Conservation (phyloP, 148 eudicot genomes). For the Salicornia ramosissima region DNA sequence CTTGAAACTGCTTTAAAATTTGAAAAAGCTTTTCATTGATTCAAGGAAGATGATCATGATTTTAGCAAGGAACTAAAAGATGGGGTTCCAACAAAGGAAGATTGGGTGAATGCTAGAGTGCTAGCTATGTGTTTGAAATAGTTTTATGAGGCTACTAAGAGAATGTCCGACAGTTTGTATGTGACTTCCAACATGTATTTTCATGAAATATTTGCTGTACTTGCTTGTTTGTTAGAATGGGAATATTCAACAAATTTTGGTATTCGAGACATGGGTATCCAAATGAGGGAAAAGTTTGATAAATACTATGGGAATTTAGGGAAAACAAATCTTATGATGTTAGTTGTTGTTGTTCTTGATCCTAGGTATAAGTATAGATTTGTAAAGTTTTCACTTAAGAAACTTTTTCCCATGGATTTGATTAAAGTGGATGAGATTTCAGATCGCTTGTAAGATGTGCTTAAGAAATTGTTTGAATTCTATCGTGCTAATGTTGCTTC, state of each 20-base stretch:
- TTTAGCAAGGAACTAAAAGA: not conserved
- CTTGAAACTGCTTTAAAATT: conserved; percentile 1
- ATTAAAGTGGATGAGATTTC: not conserved
- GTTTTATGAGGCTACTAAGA: not conserved
- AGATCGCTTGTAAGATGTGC: not conserved
- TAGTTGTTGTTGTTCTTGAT: conserved; percentile 3
- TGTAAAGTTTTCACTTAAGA: not conserved
- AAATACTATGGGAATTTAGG: not conserved
- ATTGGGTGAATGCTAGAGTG: conserved; percentile 3
- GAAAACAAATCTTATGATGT: conserved; percentile 7
- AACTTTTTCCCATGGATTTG: not conserved
- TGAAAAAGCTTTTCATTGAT: conserved; percentile 1
- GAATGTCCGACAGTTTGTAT: conserved; percentile 2
- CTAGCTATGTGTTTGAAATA: not conserved
- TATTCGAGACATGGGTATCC: no score
- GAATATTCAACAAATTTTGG: no score
- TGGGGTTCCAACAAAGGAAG: not conserved
- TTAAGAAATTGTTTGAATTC: not conserved
- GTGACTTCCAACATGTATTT: no score
- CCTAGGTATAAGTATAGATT: no score
- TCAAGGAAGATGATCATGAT: not conserved
- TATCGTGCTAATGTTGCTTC: no score
- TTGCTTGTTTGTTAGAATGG: not conserved
- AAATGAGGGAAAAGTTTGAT: conserved; percentile 6
- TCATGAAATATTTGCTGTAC: not conserved